These are phyloP conservation scores for Botrytis byssoidea DNA, from an alignment of 2,329 filamentous ascomycete genomes.

Conservation along the genomic window DNA sequence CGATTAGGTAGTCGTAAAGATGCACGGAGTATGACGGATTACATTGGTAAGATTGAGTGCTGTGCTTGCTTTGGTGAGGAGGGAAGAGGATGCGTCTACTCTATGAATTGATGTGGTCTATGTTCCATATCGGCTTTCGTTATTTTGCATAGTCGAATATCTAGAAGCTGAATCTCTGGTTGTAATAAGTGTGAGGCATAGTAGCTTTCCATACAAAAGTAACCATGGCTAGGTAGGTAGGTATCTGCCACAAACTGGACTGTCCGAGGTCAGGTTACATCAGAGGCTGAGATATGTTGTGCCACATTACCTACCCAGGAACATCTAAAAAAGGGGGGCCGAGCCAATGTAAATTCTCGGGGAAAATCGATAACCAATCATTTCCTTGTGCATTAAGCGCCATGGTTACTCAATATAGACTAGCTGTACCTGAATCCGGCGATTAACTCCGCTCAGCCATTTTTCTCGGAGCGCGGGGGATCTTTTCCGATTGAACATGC, in stretches of 20 bases:
- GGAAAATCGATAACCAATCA: background rate
- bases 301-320: background rate
- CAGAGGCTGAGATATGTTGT: background rate
- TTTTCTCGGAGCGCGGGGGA: background rate
- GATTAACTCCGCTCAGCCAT: background rate
- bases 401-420: background rate
- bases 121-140: background rate
- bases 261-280: background rate
- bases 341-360: background rate
- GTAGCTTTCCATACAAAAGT: background rate
- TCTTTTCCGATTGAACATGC: background rate
- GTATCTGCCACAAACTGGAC: background rate
- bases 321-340: background rate
- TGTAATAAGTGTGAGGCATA: background rate
- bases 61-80: background rate
- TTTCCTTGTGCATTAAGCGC: background rate
- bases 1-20: background rate
- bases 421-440: background rate
- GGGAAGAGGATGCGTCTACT: background rate
- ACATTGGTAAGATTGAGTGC: background rate
- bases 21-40: background rate
- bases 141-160: background rate
- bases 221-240: background rate
- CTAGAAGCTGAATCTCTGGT: background rate
- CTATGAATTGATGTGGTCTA: background rate